Evolutionary conservation across 257 asterid species (phyloP).

Genomic region (Solanum pinnatisectum): DNA sequence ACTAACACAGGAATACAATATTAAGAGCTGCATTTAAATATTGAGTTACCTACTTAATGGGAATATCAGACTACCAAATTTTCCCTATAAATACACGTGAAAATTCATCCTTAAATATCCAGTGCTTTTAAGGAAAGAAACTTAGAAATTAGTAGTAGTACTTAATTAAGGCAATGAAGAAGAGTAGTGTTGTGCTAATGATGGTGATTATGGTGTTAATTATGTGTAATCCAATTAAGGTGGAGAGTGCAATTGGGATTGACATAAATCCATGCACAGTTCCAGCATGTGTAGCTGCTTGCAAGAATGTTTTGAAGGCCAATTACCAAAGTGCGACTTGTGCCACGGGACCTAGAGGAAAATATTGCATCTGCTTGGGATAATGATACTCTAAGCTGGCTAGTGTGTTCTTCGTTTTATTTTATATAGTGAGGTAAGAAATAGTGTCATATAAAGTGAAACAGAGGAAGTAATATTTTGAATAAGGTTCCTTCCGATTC

Average conservation of each 20-base stretch:
- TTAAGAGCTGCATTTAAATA: background rate
- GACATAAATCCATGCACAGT: conserved; percentile 40
- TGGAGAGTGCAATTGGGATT: conserved; percentile 46
- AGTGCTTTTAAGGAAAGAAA: background rate
- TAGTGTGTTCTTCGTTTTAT: background rate
- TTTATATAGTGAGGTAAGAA: background rate
- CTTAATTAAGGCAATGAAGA: background rate
- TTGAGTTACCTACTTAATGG: background rate
- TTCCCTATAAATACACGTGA: background rate
- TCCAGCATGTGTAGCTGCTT: conserved; percentile 34
- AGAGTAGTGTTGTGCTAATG: background rate
- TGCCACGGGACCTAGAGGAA: conserved; percentile 37
- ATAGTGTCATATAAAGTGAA: background rate
- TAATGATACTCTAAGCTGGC: background rate
- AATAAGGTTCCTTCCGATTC: background rate
- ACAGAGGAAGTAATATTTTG: background rate
- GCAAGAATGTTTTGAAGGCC: conserved; percentile 25
- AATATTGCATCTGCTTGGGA: conserved; percentile 45
- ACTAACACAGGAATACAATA: background rate
- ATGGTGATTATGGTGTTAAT: background rate
- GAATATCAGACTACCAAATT: background rate
- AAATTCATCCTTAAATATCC: background rate
- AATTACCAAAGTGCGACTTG: conserved; percentile 42
- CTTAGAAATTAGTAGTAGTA: background rate
- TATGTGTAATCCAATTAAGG: conserved; percentile 15